These are phyloP conservation scores for Penicillium dipodomyicola DNA, from an alignment of 495 filamentous ascomycete genomes.

Conservation along the genomic window DNA sequence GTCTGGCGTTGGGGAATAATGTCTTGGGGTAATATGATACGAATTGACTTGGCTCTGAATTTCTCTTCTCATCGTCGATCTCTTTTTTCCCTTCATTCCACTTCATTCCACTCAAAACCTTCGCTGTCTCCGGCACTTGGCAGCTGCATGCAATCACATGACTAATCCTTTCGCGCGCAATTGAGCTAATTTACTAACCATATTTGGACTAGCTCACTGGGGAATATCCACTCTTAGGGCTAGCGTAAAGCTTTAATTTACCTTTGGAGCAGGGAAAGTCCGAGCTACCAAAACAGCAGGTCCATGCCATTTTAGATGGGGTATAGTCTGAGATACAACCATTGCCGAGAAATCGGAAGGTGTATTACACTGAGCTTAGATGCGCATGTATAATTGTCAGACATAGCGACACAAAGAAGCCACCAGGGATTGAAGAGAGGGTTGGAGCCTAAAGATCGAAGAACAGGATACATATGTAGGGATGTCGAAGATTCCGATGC, in stretches of 20 bases:
- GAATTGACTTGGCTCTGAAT: neutral
- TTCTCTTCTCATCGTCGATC: neutral
- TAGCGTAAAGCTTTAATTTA: constrained; percentile 3
- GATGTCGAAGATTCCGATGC: neutral
- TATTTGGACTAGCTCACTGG: constrained; percentile 16
- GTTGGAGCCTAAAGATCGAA: neutral
- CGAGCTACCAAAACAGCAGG: neutral
- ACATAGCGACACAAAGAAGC: too few species aligned
- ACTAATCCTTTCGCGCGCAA: constrained; percentile 24
- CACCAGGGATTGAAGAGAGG: neutral
- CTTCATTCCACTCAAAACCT: neutral
- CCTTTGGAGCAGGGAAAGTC: neutral
- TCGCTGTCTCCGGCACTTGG: neutral
- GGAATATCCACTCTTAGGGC: neutral
- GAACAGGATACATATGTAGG: too few species aligned
- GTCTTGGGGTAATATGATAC: neutral
- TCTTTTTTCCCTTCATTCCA: too few species aligned
- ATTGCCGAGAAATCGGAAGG: neutral
- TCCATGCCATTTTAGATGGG: neutral
- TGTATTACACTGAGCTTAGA: neutral
- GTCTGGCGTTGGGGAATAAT: constrained; percentile 6
- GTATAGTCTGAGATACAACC: neutral
- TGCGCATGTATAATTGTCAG: neutral
- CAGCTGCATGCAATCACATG: neutral
- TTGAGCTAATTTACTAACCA: constrained; percentile 35